phyloP scores from a whole-genome alignment of 768 basidiomycete species.

The Serpula lacrymans region DNA sequence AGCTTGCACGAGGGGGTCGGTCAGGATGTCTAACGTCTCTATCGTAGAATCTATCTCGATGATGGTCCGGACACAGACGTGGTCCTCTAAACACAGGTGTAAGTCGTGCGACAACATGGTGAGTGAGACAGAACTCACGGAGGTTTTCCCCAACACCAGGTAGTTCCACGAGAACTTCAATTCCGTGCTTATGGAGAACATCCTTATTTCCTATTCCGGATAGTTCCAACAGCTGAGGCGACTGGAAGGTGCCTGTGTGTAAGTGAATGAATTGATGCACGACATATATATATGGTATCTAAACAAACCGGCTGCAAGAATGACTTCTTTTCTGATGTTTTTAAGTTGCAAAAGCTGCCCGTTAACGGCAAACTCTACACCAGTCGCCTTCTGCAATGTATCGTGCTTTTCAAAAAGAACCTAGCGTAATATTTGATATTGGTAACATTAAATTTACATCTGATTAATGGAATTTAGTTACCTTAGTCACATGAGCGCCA shows the following conservation, averaged over 20 bases:
- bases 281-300: background rate
- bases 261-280: background rate
- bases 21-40: slow-evolving; percentile 16
- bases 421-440: too few species aligned
- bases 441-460: too few species aligned
- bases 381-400: too few species aligned
- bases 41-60: slow-evolving; percentile 21
- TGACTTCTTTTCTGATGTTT: slow-evolving; percentile 38
- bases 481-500: slow-evolving; percentile 17
- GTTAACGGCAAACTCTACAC: slow-evolving; percentile 6
- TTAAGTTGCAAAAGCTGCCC: too few species aligned
- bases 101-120: background rate
- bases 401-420: too few species aligned
- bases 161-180: slow-evolving; percentile 31
- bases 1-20: slow-evolving; percentile 5
- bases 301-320: slow-evolving; percentile 28
- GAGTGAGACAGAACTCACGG: slow-evolving; percentile 19
- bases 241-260: slow-evolving; percentile 4
- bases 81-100: slow-evolving; percentile 25
- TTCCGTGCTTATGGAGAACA: slow-evolving; percentile 14
- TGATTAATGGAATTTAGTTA: slow-evolving; percentile 21
- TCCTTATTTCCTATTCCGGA: slow-evolving; percentile 10
- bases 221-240: slow-evolving; percentile 10
- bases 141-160: slow-evolving; percentile 42
- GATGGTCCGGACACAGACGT: slow-evolving; percentile 10